A percentile compares a stretch with the other conserved stretches of the same genome.
These are phyloP conservation scores for Diaporthe sp. DNA, from an alignment of 2,329 filamentous ascomycete species.

Conservation along the genomic window DNA sequence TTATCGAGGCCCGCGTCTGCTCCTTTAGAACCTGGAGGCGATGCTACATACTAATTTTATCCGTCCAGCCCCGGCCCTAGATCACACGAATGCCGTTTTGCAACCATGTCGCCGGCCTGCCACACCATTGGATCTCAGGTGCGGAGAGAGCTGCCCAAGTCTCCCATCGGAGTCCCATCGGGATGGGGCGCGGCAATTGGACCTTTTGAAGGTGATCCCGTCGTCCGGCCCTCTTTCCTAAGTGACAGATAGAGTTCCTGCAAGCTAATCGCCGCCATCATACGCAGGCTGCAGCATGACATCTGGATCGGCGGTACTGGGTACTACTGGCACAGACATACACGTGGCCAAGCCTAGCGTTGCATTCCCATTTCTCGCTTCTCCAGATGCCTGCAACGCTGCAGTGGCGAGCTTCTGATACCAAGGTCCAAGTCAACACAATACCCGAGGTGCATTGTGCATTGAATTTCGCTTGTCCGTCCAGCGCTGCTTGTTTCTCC, in stretches of 20 bases:
- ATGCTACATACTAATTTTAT: constrained; percentile 23
- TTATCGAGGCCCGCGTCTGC: neutral
- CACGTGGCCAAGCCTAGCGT: constrained; percentile 13
- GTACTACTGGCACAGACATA: neutral
- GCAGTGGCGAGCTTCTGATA: neutral
- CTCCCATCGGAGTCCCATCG: neutral
- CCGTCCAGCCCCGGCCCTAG: neutral
- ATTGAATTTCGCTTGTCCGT: neutral
- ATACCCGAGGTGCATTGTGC: neutral
- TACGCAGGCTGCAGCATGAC: neutral
- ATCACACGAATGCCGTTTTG: constrained; percentile 17
- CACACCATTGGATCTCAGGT: constrained; percentile 25
- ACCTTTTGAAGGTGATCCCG: neutral
- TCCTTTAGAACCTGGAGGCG: neutral
- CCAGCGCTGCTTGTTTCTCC: neutral
- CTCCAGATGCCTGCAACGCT: neutral
- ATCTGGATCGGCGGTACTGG: neutral
- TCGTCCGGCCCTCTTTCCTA: neutral
- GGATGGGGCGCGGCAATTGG: constrained; percentile 29
- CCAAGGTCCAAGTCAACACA: neutral
- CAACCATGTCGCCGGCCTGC: constrained; percentile 1
- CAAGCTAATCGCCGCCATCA: neutral
- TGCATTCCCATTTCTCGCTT: neutral
- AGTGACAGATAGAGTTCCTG: constrained; percentile 1
- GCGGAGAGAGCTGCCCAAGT: constrained; percentile 18